phyloP scores from a whole-genome alignment of 371 early-diverging fungal species.

The Syncephalastrum contaminatum region DNA sequence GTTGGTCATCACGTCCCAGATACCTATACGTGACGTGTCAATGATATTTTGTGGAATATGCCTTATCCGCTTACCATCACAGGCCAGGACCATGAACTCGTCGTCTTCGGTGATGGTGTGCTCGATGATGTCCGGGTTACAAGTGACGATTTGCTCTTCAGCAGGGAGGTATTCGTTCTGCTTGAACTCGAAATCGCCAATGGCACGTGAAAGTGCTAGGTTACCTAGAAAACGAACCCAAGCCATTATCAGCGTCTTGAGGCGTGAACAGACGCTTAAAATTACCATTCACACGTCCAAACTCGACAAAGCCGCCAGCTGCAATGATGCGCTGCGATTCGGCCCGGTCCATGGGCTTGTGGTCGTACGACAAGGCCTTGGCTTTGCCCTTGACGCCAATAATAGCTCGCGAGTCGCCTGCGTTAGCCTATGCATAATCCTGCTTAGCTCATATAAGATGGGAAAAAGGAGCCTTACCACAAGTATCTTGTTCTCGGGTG shows the following conservation, averaged over 20 bases:
- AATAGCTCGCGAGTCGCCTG: slow-evolving; percentile 94
- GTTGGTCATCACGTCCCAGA: slow-evolving; percentile 96
- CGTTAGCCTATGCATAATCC: slow-evolving; percentile 69
- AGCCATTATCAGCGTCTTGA: background rate
- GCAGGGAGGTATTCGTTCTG: slow-evolving; percentile 69
- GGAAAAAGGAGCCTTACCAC: slow-evolving; percentile 22
- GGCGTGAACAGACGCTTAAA: no score
- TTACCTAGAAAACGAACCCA: slow-evolving; percentile 53
- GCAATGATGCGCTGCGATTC: slow-evolving; percentile 84
- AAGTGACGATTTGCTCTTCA: slow-evolving; percentile 92
- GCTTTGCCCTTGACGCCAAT: slow-evolving; percentile 77
- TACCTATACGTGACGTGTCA: slow-evolving; percentile 46
- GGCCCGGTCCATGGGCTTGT: slow-evolving; percentile 84
- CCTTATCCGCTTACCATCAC: slow-evolving; percentile 74
- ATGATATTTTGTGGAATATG: background rate
- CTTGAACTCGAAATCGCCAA: slow-evolving; percentile 99
- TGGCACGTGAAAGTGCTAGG: slow-evolving; percentile 92
- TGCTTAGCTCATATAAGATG: background rate
- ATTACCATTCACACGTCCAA: slow-evolving; percentile 93
- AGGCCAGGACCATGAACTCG: slow-evolving; percentile 94
- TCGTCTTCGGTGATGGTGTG: slow-evolving; percentile 66
- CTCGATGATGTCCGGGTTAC: slow-evolving; percentile 79
- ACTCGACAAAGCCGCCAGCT: slow-evolving; percentile 96
- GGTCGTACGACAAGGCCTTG: slow-evolving; percentile 83
- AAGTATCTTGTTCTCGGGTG: slow-evolving; percentile 35